Percentiles rank a stretch among this genome's conserved stretches.
These are phyloP conservation scores for Tremella mesenterica DNA, from an alignment of 768 basidiomycete genomes.

Conservation along the genomic window DNA sequence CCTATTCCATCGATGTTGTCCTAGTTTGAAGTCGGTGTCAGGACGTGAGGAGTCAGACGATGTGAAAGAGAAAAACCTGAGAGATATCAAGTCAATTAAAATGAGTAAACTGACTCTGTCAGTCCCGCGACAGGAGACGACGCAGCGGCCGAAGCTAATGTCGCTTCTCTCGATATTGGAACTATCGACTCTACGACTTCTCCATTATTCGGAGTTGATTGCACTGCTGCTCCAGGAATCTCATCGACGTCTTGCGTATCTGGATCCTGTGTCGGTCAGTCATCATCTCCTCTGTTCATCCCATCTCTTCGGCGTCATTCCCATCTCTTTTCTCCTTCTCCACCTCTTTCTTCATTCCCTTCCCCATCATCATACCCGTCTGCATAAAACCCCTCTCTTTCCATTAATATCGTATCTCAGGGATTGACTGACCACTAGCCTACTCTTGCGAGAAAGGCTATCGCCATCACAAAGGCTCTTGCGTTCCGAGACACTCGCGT, in stretches of 20 bases:
- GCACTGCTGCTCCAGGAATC: conserved; percentile 11
- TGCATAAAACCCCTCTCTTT: too few relatives aligned
- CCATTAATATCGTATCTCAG: too few relatives aligned
- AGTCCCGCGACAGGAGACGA: neutral
- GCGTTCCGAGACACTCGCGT: too few relatives aligned
- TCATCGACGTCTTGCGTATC: neutral
- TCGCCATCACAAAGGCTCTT: too few relatives aligned
- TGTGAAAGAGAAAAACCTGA: too few relatives aligned
- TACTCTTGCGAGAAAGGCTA: too few relatives aligned
- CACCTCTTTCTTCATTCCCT: neutral
- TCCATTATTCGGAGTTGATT: conserved; percentile 10
- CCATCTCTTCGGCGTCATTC: neutral
- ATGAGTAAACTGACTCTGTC: neutral
- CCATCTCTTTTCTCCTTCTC: neutral
- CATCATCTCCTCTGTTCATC: too few relatives aligned
- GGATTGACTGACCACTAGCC: too few relatives aligned
- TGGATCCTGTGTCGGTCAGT: conserved; percentile 1
- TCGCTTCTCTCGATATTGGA: too few relatives aligned
- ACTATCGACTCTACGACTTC: neutral
- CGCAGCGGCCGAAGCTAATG: too few relatives aligned
- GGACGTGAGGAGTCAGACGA: too few relatives aligned
- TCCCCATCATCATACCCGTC: neutral
- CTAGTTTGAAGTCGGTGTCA: neutral
- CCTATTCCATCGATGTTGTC: neutral
- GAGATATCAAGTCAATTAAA: neutral